Percentiles rank a stretch among this genome's conserved stretches.
phyloP scores from a whole-genome alignment of 305 asterid species.

The Fraxinus albicans region DNA sequence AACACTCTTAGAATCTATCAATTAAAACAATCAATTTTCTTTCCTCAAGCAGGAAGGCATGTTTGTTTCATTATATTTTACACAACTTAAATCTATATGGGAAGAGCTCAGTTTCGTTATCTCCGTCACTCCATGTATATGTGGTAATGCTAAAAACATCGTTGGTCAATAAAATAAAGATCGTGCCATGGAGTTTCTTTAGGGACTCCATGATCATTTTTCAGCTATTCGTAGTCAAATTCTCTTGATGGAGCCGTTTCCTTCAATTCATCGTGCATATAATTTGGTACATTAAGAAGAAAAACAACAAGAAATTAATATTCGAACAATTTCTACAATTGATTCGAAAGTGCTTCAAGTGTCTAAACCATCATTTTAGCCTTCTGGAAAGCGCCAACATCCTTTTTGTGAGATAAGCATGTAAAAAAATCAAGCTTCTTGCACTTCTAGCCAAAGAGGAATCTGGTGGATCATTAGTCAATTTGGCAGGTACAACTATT shows the following conservation, averaged over 20 bases:
- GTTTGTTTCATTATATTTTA: not conserved
- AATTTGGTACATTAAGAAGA: not conserved
- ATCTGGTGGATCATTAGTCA: not conserved
- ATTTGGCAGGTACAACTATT: not conserved
- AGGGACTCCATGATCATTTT: not conserved
- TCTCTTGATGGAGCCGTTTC: not conserved
- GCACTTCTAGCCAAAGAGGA: not conserved
- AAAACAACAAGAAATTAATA: not conserved
- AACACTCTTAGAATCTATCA: not conserved
- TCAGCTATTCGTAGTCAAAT: not conserved
- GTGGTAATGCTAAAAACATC: not conserved
- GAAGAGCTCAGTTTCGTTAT: not conserved
- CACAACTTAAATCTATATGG: not conserved
- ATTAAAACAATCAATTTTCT: constrained; percentile 7
- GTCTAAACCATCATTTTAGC: not conserved
- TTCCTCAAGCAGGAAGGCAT: not conserved
- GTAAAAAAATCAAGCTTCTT: not conserved
- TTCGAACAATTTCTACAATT: not conserved
- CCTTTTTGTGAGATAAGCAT: not conserved
- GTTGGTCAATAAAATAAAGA: not conserved
- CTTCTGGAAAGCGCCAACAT: not conserved
- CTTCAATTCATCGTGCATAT: not conserved
- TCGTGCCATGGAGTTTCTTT: not conserved
- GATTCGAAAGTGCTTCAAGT: not conserved
- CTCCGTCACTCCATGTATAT: not conserved